Percentiles rank a stretch among this genome's conserved stretches.
These are phyloP conservation scores for Aspergillus carlsbadensis DNA, from an alignment of 495 filamentous ascomycete species.

Conservation along the genomic window DNA sequence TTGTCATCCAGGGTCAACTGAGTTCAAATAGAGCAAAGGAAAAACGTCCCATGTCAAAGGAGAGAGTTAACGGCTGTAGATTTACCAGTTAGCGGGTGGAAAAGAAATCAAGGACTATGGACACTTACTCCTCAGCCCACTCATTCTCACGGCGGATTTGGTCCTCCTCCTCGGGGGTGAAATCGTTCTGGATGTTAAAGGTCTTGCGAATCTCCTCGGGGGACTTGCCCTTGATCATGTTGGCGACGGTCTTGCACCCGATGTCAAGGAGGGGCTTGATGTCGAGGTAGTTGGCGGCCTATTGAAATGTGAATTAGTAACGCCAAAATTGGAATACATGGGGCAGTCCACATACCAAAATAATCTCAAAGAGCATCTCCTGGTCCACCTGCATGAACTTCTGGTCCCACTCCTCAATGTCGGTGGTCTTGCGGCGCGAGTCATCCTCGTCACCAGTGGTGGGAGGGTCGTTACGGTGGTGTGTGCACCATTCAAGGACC, in stretches of 20 bases:
- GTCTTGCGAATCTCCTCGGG: conserved; percentile 75
- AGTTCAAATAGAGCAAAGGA: conserved; percentile 11
- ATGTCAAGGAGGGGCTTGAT: conserved; percentile 68
- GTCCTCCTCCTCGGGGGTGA: conserved; percentile 72
- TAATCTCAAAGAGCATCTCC: conserved; percentile 99
- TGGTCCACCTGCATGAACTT: conserved; percentile 99
- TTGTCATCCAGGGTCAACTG: conserved; percentile 1
- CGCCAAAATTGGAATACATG: neutral
- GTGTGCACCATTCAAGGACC: conserved; percentile 95
- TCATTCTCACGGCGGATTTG: conserved; percentile 71
- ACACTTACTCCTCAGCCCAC: conserved; percentile 67
- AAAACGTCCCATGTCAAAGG: neutral
- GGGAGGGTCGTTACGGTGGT: conserved; percentile 86
- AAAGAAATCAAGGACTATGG: neutral
- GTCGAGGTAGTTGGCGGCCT: conserved; percentile 72
- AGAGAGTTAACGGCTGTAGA: conserved; percentile 36
- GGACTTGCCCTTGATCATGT: conserved; percentile 73
- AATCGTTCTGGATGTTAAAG: conserved; percentile 75
- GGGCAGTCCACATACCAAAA: conserved; percentile 67
- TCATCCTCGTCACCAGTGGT: conserved; percentile 86
- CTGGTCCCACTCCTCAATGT: conserved; percentile 99
- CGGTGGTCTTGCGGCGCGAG: conserved; percentile 93
- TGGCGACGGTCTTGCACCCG: conserved; percentile 68
- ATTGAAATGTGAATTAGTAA: conserved; percentile 1
- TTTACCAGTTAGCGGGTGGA: conserved; percentile 17